These are phyloP conservation scores for Haberlea rhodopensis DNA, from an alignment of 257 asterid species.

Conservation along the genomic window DNA sequence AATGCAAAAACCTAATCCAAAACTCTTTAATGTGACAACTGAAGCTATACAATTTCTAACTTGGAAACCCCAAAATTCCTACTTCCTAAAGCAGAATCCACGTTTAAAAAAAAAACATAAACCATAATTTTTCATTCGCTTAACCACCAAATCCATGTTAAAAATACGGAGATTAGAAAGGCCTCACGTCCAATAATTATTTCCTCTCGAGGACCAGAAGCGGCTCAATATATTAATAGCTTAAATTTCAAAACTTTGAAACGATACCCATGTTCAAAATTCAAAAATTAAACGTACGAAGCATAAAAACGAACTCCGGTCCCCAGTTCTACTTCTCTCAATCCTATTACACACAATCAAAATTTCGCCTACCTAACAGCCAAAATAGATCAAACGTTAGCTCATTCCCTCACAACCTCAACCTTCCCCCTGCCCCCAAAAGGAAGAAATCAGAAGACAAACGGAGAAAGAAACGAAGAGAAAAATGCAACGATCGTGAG, in stretches of 20 bases:
- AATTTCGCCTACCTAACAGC: not conserved
- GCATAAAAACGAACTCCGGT: not conserved
- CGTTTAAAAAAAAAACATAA: no score
- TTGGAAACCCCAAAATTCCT: no score
- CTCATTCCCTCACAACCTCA: not conserved
- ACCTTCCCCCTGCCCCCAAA: not conserved
- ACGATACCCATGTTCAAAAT: not conserved
- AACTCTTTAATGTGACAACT: no score
- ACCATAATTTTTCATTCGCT: no score
- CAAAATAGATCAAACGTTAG: not conserved
- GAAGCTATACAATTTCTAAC: no score
- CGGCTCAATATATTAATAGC: not conserved
- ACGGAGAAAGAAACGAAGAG: not conserved
- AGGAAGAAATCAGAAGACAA: not conserved
- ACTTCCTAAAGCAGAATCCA: no score
- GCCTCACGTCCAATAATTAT: constrained; percentile 6
- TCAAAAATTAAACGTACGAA: not conserved
- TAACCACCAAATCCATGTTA: no score
- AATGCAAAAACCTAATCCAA: no score
- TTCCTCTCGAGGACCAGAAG: constrained; percentile 10
- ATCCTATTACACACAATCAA: constrained; percentile 4
- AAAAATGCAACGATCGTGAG: not conserved
- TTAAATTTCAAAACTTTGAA: not conserved
- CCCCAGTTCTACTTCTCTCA: not conserved
- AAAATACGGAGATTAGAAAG: not conserved